Evolutionary conservation across 768 basidiomycete genomes (phyloP), one percentile per base, ranked within the genome.

Genomic region (Leccinum disarticulatum): DNA sequence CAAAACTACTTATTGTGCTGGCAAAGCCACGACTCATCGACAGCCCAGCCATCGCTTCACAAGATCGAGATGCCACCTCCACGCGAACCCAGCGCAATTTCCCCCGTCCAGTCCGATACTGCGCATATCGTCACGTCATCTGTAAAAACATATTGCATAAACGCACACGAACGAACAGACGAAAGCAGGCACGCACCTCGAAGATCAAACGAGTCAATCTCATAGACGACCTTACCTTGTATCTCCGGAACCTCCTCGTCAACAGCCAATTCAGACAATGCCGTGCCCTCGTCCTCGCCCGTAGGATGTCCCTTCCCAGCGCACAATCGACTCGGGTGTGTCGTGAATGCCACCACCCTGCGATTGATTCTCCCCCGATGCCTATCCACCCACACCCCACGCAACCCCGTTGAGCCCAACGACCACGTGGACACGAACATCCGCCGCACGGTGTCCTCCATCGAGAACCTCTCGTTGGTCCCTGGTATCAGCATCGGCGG

Each of bases 111-210:
- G 61, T 83, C 82, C 6, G 76, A 76, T 41, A 83, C 74, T 9
- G 79, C 74, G 60, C 81, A 83, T 54, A 73, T 71, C 11, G 70
- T 78, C 6, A 81, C 68, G 62, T 83, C 82, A 61, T 82, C 81
- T 66, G 17, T 14, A 57, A 15, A 43, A 25, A 17, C 11, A 3
- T 15, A 28, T 38, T 17, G 36, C 36, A 62, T 6, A 6, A 8
- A 33, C 9, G 4, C 15, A 46, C 13, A 30, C 30, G 8, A 8
- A 30, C 8, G 30, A 30, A 30, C 30, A 30, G 30, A 22, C 28
- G 3, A 55, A 54, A 47, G 17, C 9, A n/a, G 2, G 11, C 55
- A 62, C 67, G 4, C 10, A 74, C 70, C 74, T 66, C 65, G 70
- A 48, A 73, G 64, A 60, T 74, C 71, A 54, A 68, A 70, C 9